Evolutionary conservation across 805 yeast genomes (phyloP), one percentile per base, ranked within the genome.

Genomic region (Zygotorulaspora florentina): DNA sequence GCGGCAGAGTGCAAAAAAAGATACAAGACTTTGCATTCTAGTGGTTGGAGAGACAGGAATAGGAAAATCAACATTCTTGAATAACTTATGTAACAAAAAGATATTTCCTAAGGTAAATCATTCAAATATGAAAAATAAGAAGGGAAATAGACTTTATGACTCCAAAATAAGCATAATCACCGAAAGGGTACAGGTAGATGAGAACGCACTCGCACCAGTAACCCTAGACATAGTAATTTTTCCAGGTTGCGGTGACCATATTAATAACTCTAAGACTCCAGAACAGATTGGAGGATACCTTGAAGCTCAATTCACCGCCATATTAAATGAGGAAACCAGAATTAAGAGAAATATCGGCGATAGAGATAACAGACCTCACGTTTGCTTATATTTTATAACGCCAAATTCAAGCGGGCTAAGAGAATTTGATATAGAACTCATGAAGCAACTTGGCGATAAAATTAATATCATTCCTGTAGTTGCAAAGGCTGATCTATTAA

Each of bases 381-480:
- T 75, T 25, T 79, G 90, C 54, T 66, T 89, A 41, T 89, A 87
- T 69, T 83, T 89, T 58, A 77, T 89, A 44, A 80, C 82, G 45
- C 72, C 80, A n/a, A 75, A 76, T 8, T 74, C 76, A 37, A 76
- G 73, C 56, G 77, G 76, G 3, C 47, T 63, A n/a, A 54, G 52
- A 23, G 58, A 56, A 15, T 48, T 56, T 44, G 98, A 91, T 62
- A 72, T 85, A 44, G 76, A 75, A 52, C 73, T 86, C 43, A 85
- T 90, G 83, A 78, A 73, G 54, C 71, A 75, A 39, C 72, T 90
- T 42, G 77, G 90, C 12, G 73, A 77, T 18, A 79, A 81, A 53
- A 95, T 86, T 16, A 90, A 90, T 67, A 75, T 91, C 20, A 79
- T 90, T 36, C 96, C 97, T 1, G 81, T 89, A 20, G 77, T 90